Evolutionary conservation across 495 filamentous ascomycete species (phyloP), one percentile per base, ranked within the genome.

Genomic region (Penicillium antarcticum): DNA sequence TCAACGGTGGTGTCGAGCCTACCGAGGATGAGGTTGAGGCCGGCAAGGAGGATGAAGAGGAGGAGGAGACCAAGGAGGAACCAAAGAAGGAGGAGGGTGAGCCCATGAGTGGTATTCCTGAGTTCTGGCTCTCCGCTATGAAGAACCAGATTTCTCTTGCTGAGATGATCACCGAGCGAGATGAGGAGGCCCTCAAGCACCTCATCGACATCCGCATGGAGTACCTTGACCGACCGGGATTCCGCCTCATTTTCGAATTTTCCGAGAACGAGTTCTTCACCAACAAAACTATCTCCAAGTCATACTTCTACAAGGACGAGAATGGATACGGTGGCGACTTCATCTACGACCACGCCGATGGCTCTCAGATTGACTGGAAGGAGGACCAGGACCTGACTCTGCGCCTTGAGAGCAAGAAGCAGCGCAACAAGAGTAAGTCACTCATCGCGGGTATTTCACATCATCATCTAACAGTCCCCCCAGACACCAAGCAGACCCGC

Each of bases 61-160:
- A 81, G 19, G 79, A 80, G 51, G 67, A 67, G 21, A 58, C 61
- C 34, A 66, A 73, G 42, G 58, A 73, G 23, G 77, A 80, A 55
- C 73, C 83, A 45, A 74, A 82, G 55, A 62, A 74, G 41, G 69
- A 72, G 14, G 71, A 73, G 42, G 62, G 61, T n/a, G 61, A 73
- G 23, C 67, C 81, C 46, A 76, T 82, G 39, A 74, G 77, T 55
- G 92, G 92, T 61, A 96, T 97, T 54, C 95, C 95, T 31, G 95
- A 99, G 71, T 99, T 99, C 80, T 99, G 95, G 95, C 80, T 99
- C 23, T 96, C 92, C 52, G 91, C 95, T 55, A 97, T 99, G 94
- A 99, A 99, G 80, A 99, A 97, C 76, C 90, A 96, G 66, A 82
- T 92, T 63, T 92, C 91, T 8, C 81, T 99, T 39, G 91, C 92